Evolutionary conservation across 2,329 filamentous ascomycete genomes (phyloP).

Genomic region (Grosmannia penicillata): DNA sequence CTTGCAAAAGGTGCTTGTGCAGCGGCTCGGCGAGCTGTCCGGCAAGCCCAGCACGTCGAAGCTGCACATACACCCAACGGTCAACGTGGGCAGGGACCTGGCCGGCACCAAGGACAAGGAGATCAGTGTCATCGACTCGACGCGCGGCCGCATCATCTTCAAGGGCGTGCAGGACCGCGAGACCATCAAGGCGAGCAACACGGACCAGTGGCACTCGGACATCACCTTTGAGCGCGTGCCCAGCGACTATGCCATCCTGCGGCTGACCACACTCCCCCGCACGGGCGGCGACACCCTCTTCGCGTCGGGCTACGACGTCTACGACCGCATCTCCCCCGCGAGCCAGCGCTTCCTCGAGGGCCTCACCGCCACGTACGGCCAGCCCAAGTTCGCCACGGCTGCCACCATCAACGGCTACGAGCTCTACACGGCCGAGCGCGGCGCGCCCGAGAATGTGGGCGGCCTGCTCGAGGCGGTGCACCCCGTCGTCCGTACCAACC

Average conservation of each 20-base stretch:
- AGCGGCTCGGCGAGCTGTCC: slow-evolving; percentile 8
- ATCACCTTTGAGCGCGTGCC: slow-evolving; percentile 32
- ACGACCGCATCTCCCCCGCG: slow-evolving; percentile 42
- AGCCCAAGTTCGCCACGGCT: slow-evolving; percentile 33
- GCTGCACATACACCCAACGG: slow-evolving; percentile 35
- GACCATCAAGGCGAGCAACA: slow-evolving; percentile 5
- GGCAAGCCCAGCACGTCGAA: slow-evolving; percentile 28
- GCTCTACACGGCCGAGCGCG: slow-evolving; percentile 29
- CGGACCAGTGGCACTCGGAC: slow-evolving; percentile 28
- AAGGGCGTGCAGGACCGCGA: not conserved
- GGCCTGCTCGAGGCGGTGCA: slow-evolving; percentile 32
- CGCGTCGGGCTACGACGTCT: slow-evolving; percentile 53
- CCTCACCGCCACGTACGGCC: slow-evolving; percentile 38
- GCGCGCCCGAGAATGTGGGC: slow-evolving; percentile 35
- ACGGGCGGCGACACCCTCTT: slow-evolving; percentile 43
- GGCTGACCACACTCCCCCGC: slow-evolving; percentile 24
- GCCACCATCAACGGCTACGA: slow-evolving; percentile 28
- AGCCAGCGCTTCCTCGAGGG: slow-evolving; percentile 45
- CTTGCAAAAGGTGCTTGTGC: slow-evolving; percentile 8
- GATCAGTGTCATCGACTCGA: slow-evolving; percentile 31
- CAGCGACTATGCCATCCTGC: slow-evolving; percentile 29
- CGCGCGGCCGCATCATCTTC: slow-evolving; percentile 5
- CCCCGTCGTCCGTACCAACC: slow-evolving; percentile 41
- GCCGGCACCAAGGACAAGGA: slow-evolving; percentile 18
- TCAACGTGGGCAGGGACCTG: slow-evolving; percentile 4